These are phyloP conservation scores for Suillus brevipes DNA, from an alignment of 768 basidiomycete species.

Conservation along the genomic window DNA sequence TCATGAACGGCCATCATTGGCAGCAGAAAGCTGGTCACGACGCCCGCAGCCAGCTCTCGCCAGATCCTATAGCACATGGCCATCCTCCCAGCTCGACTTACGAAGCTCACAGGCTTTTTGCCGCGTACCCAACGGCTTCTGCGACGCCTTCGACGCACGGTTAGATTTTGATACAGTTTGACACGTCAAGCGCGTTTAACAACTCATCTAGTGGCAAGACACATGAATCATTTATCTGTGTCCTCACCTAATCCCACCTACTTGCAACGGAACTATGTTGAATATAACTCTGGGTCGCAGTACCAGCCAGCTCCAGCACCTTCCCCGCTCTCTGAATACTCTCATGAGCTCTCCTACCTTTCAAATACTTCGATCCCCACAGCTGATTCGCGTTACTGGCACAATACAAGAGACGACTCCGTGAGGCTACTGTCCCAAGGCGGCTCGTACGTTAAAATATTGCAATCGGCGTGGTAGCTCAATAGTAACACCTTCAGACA, in stretches of 20 bases:
- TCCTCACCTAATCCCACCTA: constrained; percentile 64
- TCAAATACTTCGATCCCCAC: constrained; percentile 45
- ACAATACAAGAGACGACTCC: constrained; percentile 58
- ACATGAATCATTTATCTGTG: constrained; percentile 60
- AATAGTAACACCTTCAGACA: constrained; percentile 12
- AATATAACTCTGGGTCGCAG: constrained; percentile 24
- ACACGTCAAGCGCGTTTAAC: constrained; percentile 4
- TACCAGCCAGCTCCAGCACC: constrained; percentile 36
- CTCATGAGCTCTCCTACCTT: constrained; percentile 59
- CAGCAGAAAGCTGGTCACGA: constrained; percentile 20
- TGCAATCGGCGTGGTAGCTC: neutral
- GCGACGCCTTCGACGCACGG: constrained; percentile 78
- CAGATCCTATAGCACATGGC: constrained; percentile 14
- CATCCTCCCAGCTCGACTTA: constrained; percentile 53
- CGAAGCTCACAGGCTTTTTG: constrained; percentile 65
- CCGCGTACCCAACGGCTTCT: constrained; percentile 72
- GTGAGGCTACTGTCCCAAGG: constrained; percentile 58
- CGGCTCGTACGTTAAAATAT: constrained; percentile 42
- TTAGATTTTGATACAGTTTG: constrained; percentile 28
- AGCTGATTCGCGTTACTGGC: constrained; percentile 63
- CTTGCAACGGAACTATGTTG: constrained; percentile 56
- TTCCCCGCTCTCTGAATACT: constrained; percentile 69
- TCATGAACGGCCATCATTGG: constrained; percentile 30
- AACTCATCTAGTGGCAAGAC: constrained; percentile 57
- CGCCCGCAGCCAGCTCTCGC: constrained; percentile 14